Percentiles rank a stretch among this genome's conserved stretches.
Evolutionary conservation across 2,329 filamentous ascomycete species (phyloP).

Genomic region (Neospermospora avenae): DNA sequence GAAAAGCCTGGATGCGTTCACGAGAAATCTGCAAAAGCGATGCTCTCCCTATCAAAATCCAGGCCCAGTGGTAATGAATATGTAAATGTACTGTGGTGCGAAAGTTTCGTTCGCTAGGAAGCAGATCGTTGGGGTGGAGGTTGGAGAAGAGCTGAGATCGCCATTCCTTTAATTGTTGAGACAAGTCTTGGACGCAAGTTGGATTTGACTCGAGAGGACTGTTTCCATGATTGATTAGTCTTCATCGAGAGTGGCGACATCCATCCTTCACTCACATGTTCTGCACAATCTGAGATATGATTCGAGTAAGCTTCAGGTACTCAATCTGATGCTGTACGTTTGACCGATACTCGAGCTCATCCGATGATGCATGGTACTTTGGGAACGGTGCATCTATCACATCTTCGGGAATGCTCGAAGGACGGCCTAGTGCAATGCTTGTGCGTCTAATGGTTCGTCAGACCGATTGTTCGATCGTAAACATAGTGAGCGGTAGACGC

Average conservation of each 20-base stretch:
- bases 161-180: not conserved
- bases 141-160: not conserved
- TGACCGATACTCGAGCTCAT: not conserved
- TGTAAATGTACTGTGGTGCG: not conserved
- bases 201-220: not conserved
- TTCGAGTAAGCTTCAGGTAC: not conserved
- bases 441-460: not conserved
- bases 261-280: not conserved
- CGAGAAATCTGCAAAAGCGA: not conserved
- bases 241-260: not conserved
- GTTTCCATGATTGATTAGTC: not conserved
- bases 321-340: not conserved
- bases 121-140: not conserved
- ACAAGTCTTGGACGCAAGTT: not conserved
- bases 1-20: not conserved
- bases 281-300: not conserved
- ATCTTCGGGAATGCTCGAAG: not conserved
- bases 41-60: not conserved
- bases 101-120: not conserved
- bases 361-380: not conserved
- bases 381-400: not conserved
- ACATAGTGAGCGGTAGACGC: not conserved
- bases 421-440: not conserved
- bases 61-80: not conserved
- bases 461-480: not conserved